Percentiles rank a stretch among this genome's conserved stretches.
Conservation (phyloP, 257 asterid genomes). For the Paulownia fortunei region DNA sequence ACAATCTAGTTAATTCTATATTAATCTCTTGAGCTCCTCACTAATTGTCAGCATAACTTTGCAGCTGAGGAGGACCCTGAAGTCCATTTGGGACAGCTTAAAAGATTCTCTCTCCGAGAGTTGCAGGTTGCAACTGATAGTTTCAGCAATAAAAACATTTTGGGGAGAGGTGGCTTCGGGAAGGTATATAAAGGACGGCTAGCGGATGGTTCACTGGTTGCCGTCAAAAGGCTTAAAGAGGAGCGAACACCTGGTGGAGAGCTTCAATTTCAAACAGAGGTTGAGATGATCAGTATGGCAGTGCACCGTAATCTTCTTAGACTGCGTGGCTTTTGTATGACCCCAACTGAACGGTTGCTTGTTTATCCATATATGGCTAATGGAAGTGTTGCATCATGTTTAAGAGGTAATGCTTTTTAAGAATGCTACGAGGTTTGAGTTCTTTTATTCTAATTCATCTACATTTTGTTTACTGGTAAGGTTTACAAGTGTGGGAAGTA, state of each 20-base stretch:
- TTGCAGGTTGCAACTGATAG: constrained; percentile 63
- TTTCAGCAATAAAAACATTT: constrained; percentile 61
- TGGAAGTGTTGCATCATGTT: constrained; percentile 68
- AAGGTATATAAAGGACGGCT: constrained; percentile 63
- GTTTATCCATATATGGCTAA: constrained; percentile 69
- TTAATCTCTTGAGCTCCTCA: neutral
- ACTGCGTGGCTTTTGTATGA: constrained; percentile 63
- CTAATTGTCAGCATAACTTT: constrained; percentile 11
- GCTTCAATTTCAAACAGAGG: constrained; percentile 66
- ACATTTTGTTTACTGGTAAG: neutral
- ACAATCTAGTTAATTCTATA: neutral
- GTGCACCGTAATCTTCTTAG: constrained; percentile 70
- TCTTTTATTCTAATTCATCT: neutral
- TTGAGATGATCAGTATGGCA: constrained; percentile 66
- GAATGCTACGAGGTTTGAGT: neutral
- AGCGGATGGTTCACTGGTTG: constrained; percentile 58
- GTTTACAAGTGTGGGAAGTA: too few species aligned
- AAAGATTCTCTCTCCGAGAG: constrained; percentile 59
- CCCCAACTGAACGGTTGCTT: constrained; percentile 62
- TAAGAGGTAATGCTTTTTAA: constrained; percentile 48
- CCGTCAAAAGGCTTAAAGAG: constrained; percentile 65
- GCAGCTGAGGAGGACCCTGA: constrained; percentile 73
- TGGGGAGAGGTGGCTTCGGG: constrained; percentile 69
- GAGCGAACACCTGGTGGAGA: constrained; percentile 69
- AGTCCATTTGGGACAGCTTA: constrained; percentile 66